A percentile compares a stretch with the other conserved stretches of the same genome.
phyloP scores from a whole-genome alignment of 129 eudicot genomes.

The Helianthus annuus region DNA sequence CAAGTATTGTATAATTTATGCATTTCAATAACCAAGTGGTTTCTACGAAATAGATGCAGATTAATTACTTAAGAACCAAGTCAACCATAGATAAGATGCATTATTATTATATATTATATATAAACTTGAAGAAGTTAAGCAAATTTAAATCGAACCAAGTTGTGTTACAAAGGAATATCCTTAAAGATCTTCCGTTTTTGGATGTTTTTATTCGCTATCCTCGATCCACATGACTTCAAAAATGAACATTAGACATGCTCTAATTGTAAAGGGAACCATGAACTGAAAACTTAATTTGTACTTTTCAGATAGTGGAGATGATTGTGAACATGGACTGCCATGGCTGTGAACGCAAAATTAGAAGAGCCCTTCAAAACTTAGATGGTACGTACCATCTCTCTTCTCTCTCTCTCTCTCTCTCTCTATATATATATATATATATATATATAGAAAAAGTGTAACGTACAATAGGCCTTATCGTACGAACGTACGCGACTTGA shows the following conservation, averaged over 20 bases:
- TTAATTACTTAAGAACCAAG: slow-evolving; percentile 25
- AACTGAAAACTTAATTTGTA: not conserved
- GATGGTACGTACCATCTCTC: slow-evolving; percentile 58
- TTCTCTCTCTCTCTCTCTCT: not conserved
- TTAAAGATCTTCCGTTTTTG: not conserved
- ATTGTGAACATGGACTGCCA: slow-evolving; percentile 84
- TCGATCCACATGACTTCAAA: too few species aligned
- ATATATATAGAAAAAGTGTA: not conserved
- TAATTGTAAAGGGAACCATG: not conserved
- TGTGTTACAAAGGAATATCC: slow-evolving; percentile 3
- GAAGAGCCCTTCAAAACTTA: slow-evolving; percentile 62
- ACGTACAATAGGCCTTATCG: too few species aligned
- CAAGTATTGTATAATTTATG: slow-evolving; percentile 28
- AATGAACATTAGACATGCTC: too few species aligned
- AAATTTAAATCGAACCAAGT: slow-evolving; percentile 3
- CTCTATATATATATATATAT: too few species aligned
- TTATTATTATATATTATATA: not conserved
- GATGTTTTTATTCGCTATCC: too few species aligned
- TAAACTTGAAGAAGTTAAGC: slow-evolving; percentile 22
- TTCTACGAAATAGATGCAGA: slow-evolving; percentile 16
- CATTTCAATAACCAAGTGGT: slow-evolving; percentile 13
- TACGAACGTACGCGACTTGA: too few species aligned
- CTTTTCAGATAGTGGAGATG: slow-evolving; percentile 77
- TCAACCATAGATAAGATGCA: slow-evolving; percentile 2
- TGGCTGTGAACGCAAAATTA: slow-evolving; percentile 76